A percentile compares a stretch with the other conserved stretches of the same genome.
Conservation (phyloP, 148 eudicot genomes). For the Polygonum maritimum region DNA sequence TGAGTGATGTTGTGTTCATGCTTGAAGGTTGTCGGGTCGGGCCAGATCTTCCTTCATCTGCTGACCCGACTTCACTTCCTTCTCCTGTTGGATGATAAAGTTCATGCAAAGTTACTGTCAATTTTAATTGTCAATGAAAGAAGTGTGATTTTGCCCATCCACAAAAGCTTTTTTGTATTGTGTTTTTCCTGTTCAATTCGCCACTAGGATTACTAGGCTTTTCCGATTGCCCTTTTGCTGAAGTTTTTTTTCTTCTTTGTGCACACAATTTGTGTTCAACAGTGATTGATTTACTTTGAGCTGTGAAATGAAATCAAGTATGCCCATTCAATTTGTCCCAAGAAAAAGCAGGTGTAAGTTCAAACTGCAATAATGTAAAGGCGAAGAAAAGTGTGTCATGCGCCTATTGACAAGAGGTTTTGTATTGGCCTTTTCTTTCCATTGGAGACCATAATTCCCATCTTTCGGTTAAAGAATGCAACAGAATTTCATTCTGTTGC, state of each 20-base stretch:
- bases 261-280: not conserved
- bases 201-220: not conserved
- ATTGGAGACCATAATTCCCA: not conserved
- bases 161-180: not conserved
- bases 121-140: not conserved
- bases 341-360: not conserved
- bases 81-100: conserved; percentile 25
- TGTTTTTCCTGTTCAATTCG: not conserved
- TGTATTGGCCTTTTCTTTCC: not conserved
- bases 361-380: not conserved
- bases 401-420: conserved; percentile 1
- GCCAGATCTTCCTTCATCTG: conserved; percentile 57
- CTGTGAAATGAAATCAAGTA: not conserved
- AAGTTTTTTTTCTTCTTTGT: not conserved
- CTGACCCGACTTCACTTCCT: conserved; percentile 54
- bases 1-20: conserved; percentile 67
- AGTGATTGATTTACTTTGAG: not conserved
- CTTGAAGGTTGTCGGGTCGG: conserved; percentile 74
- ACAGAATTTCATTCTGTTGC: not conserved
- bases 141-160: not conserved
- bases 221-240: not conserved
- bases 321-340: not conserved
- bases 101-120: not conserved
- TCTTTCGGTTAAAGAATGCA: not conserved
- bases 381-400: not conserved